These are phyloP conservation scores for Trametes hirsuta DNA, from an alignment of 1,284 basidiomycete species.

Conservation along the genomic window DNA sequence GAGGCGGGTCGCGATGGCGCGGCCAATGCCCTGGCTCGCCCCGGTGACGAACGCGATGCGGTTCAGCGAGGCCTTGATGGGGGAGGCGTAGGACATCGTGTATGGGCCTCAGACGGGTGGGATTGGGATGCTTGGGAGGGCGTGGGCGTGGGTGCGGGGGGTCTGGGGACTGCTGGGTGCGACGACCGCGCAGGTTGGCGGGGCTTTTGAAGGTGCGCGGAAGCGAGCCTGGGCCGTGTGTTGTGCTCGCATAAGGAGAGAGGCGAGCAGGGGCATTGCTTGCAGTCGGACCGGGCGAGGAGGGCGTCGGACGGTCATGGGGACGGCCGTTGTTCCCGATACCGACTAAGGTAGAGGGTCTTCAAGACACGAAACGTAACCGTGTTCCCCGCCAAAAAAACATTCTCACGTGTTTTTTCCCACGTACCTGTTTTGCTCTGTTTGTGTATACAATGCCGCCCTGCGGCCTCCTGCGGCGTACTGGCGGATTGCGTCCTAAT, in stretches of 20 bases:
- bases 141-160: background rate
- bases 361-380: too few species aligned
- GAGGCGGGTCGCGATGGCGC: conserved; percentile 45
- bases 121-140: background rate
- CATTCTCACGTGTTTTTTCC: too few species aligned
- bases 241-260: conserved; percentile 5
- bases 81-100: conserved; percentile 30
- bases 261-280: background rate
- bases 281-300: conserved; percentile 12
- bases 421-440: too few species aligned
- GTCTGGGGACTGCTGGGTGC: background rate
- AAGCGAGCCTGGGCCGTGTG: conserved; percentile 2
- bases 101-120: background rate
- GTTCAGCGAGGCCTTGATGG: conserved; percentile 35
- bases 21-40: conserved; percentile 46
- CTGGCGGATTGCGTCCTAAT: too few species aligned
- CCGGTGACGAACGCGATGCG: conserved; percentile 45
- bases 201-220: conserved; percentile 9
- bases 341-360: too few species aligned
- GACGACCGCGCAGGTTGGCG: background rate
- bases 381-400: too few species aligned
- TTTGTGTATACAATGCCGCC: too few species aligned
- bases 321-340: conserved; percentile 1
- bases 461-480: too few species aligned
- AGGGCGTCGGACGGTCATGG: conserved; percentile 13